Percentiles rank a stretch among this genome's conserved stretches.
Conservation (phyloP, 2,329 filamentous ascomycete species). For the Exophiala oligosperma region DNA sequence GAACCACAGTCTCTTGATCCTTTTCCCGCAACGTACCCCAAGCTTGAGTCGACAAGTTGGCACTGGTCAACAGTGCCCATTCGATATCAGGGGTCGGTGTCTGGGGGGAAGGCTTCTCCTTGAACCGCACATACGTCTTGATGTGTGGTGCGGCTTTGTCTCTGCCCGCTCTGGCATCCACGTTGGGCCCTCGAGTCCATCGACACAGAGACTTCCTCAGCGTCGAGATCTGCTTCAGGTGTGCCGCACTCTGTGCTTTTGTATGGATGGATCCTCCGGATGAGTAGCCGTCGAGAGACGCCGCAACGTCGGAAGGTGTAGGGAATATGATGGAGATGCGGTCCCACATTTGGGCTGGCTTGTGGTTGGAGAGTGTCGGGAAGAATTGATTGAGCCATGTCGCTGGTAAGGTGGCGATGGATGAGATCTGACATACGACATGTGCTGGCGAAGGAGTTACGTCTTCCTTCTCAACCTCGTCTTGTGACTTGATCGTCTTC, state of each 20-base stretch:
- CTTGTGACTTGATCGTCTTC: conserved; percentile 50
- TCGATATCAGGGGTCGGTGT: conserved; percentile 54
- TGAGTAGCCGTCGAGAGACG: conserved; percentile 73
- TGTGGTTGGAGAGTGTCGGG: conserved; percentile 12
- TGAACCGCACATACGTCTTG: conserved; percentile 79
- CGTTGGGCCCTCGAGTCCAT: conserved; percentile 51
- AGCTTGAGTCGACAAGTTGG: conserved; percentile 86
- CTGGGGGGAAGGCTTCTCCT: conserved; percentile 6
- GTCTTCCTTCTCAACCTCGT: conserved; percentile 33
- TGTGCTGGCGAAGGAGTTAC: conserved; percentile 30
- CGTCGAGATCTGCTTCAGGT: conserved; percentile 72
- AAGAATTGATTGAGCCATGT: conserved; percentile 66
- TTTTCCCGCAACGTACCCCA: conserved; percentile 68
- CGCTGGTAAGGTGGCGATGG: conserved; percentile 74
- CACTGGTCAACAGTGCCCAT: conserved; percentile 86
- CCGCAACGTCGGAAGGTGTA: conserved; percentile 73
- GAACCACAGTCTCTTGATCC: conserved; percentile 61
- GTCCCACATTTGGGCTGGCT: conserved; percentile 2
- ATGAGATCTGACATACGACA: conserved; percentile 57
- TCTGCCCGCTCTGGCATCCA: too few species aligned
- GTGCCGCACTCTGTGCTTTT: conserved; percentile 68
- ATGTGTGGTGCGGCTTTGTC: conserved; percentile 77
- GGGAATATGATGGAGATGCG: conserved; percentile 68
- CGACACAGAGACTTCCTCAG: conserved; percentile 70
- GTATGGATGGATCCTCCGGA: conserved; percentile 81